Conservation (phyloP, 75 land plant species). For the Selaginella tamariscina region DNA sequence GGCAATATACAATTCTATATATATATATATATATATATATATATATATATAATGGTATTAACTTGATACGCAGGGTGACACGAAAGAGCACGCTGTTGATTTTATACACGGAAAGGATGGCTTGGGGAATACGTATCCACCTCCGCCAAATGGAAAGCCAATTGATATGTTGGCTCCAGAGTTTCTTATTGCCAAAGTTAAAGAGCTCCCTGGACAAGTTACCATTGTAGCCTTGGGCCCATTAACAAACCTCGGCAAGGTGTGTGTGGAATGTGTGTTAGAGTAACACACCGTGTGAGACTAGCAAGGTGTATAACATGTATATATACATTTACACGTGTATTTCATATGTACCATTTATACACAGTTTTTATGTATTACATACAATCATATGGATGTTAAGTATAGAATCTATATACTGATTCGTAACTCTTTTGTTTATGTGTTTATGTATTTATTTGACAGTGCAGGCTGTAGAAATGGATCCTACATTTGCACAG, state of each 20-base stretch:
- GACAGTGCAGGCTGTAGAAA: conserved; percentile 55
- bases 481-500: conserved; percentile 60
- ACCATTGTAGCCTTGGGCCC: conserved; percentile 91
- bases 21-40: no score
- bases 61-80: neutral
- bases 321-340: no score
- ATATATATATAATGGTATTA: no score
- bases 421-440: neutral
- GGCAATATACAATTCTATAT: no score
- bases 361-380: neutral
- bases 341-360: neutral
- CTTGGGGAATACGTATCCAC: conserved; percentile 68
- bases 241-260: conserved; percentile 87
- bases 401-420: no score
- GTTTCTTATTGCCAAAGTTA: conserved; percentile 62
- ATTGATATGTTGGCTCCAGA: conserved; percentile 53
- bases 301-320: no score
- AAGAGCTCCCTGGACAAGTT: conserved; percentile 53
- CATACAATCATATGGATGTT: no score
- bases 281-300: no score
- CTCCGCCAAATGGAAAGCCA: conserved; percentile 55
- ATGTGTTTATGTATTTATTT: neutral
- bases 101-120: conserved; percentile 97
- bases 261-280: conserved; percentile 22
- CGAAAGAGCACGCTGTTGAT: conserved; percentile 73